Percentiles rank a stretch among this genome's conserved stretches.
phyloP scores from a whole-genome alignment of 768 basidiomycete genomes.

The Mycena vulgaris region DNA sequence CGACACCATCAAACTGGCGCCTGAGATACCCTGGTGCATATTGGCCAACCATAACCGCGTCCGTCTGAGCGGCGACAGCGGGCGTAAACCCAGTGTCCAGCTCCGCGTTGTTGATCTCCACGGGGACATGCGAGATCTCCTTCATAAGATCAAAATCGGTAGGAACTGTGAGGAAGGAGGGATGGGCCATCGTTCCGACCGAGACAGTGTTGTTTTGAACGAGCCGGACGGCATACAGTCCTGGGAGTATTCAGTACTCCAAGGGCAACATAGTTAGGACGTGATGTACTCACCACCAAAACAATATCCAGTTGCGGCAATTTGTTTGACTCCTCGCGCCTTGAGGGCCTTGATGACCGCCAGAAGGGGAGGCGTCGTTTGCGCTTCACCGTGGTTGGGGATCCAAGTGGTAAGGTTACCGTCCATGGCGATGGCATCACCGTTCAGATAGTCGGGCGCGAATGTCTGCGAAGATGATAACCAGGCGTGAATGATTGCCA shows the following conservation, averaged over 20 bases:
- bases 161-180: constrained; percentile 32
- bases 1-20: constrained; percentile 35
- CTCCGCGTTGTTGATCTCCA: constrained; percentile 40
- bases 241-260: no score
- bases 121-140: constrained; percentile 33
- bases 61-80: constrained; percentile 29
- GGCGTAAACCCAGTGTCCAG: constrained; percentile 38
- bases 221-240: constrained; percentile 35
- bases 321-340: constrained; percentile 51
- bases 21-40: constrained; percentile 37
- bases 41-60: constrained; percentile 31
- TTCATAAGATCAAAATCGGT: constrained; percentile 36
- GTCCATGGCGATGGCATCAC: constrained; percentile 27
- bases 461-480: constrained; percentile 24
- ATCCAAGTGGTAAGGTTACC: constrained; percentile 51
- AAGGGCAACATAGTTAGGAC: not conserved
- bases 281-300: constrained; percentile 43
- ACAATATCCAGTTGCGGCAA: constrained; percentile 56
- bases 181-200: constrained; percentile 38
- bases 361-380: constrained; percentile 51
- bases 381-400: constrained; percentile 46
- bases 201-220: constrained; percentile 39
- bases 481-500: not conserved
- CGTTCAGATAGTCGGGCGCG: constrained; percentile 39
- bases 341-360: constrained; percentile 52